Evolutionary conservation across 106 monocot species (phyloP), one percentile per base, ranked within the genome.

Genomic region (Ottelia alismoides): DNA sequence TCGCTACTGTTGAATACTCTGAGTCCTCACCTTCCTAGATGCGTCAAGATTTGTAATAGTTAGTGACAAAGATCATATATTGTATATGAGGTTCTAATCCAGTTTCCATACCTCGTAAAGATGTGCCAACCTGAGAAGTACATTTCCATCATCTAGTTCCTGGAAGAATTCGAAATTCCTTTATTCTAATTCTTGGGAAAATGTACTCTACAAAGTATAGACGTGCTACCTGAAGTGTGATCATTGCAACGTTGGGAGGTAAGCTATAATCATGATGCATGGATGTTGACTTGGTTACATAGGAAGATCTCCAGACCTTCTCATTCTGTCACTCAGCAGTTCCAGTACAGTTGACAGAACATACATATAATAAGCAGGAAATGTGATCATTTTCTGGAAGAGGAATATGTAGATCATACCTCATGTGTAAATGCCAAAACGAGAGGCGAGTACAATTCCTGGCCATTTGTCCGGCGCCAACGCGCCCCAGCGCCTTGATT

Each of bases 391-490:
- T 11, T 49, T 49, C 2, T 49, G 3, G 3, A 49, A 11, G 20
- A 49, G 3, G 24, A 2, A 6, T 10, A 53, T 43, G 40, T 18
- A 46, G 54, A 22, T 11, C 43, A 55, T 79, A 83, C 83, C 79
- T 76, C 83, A 45, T 74, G 64, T 14, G 76, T 45, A 56, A 83
- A 89, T 56, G 83, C 79, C 21, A 89, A 40, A 63, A 83, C 70
- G 63, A 83, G 67, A 4, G 88, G 83, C n/a, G 88, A 89, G 67
- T 83, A 83, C 43, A 83, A 69, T 61, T 89, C 57, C 72, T 89
- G 88, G 20, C 88, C 79, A 66, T 24, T 62, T 74, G 79, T 89
- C 53, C 88, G 70, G 20, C 88, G 83, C 88, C 88, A 89, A 18
- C 45, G 61, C 47, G 83, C 70, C 58, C 88, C 88, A 66, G 53